Evolutionary conservation across 495 filamentous ascomycete species (phyloP), one percentile per base, ranked within the genome.

Genomic region (Durotheca rogersii): DNA sequence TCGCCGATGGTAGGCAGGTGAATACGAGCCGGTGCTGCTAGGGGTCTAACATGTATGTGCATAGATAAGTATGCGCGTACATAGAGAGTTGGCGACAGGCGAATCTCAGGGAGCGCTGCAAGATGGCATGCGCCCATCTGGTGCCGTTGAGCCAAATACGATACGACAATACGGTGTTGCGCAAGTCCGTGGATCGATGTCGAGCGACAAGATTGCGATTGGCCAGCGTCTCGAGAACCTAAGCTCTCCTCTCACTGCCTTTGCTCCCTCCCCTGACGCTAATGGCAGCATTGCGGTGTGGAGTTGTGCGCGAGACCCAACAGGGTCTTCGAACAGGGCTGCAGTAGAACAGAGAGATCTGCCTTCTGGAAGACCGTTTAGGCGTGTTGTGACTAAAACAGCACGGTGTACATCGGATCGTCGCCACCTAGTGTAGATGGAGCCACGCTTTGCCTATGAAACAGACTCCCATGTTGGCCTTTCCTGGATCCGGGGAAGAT

Each of bases 141-240:
- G 23, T 27, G 23, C 23, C 9, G 23, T 19, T 48, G 44, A 40
- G 37, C n/a, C 45, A 50, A 59, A 59, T 59, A 59, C 56, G 56
- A 59, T 59, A 18, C 45, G 56, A 54, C 53, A 59, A 59, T 59
- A 59, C 56, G 56, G 56, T 59, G 56, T 59, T 59, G 56, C 56
- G 50, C 56, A 54, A 59, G 41, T 59, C 35, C 34, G 53, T 59
- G 56, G 56, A 59, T 49, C 56, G 46, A 59, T 59, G 50, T 59
- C 46, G 50, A 59, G 56, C 56, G 56, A 54, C 56, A 33, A 54
- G 50, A 59, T 54, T 54, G 41, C 46, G 50, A 59, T 59, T 59
- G 56, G 56, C 46, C 18, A 36, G 19, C 17, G 34, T 34, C 25
- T 6, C 41, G 40, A 45, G 50, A 53, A n/a, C n/a, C n/a, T n/a